A percentile compares a stretch with the other conserved stretches of the same genome.
These are phyloP conservation scores for Stagonosporopsis tanaceti DNA, from an alignment of 2,329 filamentous ascomycete genomes.

Conservation along the genomic window DNA sequence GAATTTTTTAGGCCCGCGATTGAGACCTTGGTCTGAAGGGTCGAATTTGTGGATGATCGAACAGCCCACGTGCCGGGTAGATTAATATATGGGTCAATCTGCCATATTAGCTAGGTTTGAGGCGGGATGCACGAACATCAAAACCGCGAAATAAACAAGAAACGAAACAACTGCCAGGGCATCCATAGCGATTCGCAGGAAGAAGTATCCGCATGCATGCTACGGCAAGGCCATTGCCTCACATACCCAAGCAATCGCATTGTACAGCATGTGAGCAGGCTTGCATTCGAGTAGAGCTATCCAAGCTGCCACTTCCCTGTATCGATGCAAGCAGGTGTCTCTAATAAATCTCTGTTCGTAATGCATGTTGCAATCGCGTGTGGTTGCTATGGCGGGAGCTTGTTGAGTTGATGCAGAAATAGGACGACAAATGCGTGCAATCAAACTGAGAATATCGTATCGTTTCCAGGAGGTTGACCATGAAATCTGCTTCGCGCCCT, in stretches of 20 bases:
- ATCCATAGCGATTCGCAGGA: not conserved
- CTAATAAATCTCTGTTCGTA: too few species aligned
- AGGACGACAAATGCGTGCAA: too few species aligned
- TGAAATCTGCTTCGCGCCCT: too few species aligned
- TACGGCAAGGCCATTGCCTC: not conserved
- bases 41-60: slow-evolving; percentile 24
- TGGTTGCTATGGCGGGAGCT: too few species aligned
- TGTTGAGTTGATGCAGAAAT: too few species aligned
- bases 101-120: slow-evolving; percentile 34
- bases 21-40: slow-evolving; percentile 7
- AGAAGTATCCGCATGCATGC: not conserved
- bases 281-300: not conserved
- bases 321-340: too few species aligned
- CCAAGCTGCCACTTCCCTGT: not conserved
- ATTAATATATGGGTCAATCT: slow-evolving; percentile 47
- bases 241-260: too few species aligned
- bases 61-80: slow-evolving; percentile 31
- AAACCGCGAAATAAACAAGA: slow-evolving; percentile 14
- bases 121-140: slow-evolving; percentile 17
- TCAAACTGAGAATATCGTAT: too few species aligned
- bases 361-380: too few species aligned
- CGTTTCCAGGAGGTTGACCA: too few species aligned
- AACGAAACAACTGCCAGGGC: not conserved
- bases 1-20: not conserved
- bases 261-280: not conserved